Base-by-base conservation (phyloP, 2,329 filamentous ascomycete genomes). In the Hyphodiscus sp. region DNA sequence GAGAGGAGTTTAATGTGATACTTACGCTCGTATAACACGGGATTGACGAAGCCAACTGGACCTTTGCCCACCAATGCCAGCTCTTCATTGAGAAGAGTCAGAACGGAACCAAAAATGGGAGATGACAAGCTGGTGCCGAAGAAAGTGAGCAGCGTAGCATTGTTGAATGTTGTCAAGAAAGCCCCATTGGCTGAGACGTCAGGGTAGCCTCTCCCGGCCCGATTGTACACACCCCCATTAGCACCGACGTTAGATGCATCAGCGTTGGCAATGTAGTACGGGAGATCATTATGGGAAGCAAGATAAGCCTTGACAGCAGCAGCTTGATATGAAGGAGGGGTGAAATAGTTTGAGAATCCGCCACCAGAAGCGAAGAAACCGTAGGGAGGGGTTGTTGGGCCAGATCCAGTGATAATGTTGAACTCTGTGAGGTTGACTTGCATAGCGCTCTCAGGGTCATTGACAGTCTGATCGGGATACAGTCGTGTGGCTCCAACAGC, bases 341-440 rank as follows among this genome's bases (percentile, higher is more conserved):
- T 74, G 75, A 45, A 76, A 61, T 65, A 76, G 75, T 61, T 74
- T 18, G 83, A 82, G 66, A 91, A 94, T 65, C 92, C 87, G 55
- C 83, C 73, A 15, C 85, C 83, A n/a, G 80, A 85, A 74, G 91
- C 91, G 67, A 95, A 80, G 72, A 94, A 6, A 41, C 3, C 6
- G 8, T 13, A 16, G 23, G 23, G 23, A 26, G 23, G 23, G 23
- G 74, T 75, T 11, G 75, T 74, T 45, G 69, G 66, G 57, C 77
- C 74, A 1, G 72, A 66, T 11, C 63, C 63, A 26, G 50, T 56
- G 2, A 52, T 54, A 7, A 51, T 51, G 7, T 6, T 26, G 23
- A 26, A 26, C 23, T 3, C 9, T 30, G 18, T 10, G 15, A 13
- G 41, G 48, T 67, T 0, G 69, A 72, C 59, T 77, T 70, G 55